Evolutionary conservation across 2,329 filamentous ascomycete genomes (phyloP).

Genomic region (Chaetomium olivaceum): DNA sequence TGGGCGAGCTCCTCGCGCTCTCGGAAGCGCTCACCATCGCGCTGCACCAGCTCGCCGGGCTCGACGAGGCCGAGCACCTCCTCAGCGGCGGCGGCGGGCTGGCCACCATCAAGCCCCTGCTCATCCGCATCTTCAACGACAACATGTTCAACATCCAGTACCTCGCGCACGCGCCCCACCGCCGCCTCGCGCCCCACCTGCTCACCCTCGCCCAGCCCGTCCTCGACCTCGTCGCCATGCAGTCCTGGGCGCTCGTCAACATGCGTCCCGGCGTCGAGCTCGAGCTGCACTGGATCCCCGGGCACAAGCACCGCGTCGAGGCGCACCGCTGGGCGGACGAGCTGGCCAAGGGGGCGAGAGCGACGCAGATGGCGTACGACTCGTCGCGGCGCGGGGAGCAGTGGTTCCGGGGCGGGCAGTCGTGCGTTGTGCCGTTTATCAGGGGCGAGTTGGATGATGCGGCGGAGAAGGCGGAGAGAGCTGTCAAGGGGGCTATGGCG

Average conservation of each 20-base stretch:
- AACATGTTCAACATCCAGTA: background rate
- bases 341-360: background rate
- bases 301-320: background rate
- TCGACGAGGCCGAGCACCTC: background rate
- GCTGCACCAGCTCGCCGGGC: background rate
- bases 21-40: background rate
- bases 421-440: background rate
- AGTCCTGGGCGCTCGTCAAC: background rate
- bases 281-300: background rate
- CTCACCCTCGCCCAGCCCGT: background rate
- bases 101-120: background rate
- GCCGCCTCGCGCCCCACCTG: background rate
- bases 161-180: background rate
- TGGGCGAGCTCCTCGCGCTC: background rate
- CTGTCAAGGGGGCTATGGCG: too few relatives aligned
- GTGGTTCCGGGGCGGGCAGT: background rate
- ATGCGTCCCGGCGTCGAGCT: background rate
- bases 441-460: background rate
- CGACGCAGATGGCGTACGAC: background rate
- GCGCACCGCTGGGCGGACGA: background rate
- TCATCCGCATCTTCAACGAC: conserved; percentile 1
- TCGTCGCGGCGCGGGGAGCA: background rate
- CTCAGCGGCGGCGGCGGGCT: background rate
- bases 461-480: background rate
- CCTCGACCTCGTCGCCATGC: background rate